These are phyloP conservation scores for Benincasa hispida DNA, from an alignment of 306 rosid species.

Conservation along the genomic window DNA sequence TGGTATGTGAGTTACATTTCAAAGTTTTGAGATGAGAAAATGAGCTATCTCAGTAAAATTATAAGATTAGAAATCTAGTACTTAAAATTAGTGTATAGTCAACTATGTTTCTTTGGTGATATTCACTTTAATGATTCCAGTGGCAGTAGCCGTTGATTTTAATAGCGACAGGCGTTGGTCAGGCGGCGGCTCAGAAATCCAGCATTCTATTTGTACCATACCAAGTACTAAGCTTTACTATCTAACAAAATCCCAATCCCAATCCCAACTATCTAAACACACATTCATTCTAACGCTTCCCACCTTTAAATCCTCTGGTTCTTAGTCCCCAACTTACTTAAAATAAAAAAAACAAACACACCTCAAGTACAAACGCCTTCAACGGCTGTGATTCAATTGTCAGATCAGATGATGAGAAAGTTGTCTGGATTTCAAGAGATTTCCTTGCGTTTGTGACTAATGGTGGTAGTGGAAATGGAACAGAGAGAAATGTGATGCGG, in stretches of 20 bases:
- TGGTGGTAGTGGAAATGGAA: not conserved
- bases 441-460: not conserved
- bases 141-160: not conserved
- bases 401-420: not conserved
- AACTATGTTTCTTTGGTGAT: not conserved
- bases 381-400: not conserved
- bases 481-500: not conserved
- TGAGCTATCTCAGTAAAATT: too few species aligned
- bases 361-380: not conserved
- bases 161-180: not conserved
- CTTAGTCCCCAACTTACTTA: not conserved
- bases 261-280: not conserved
- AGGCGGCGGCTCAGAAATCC: not conserved
- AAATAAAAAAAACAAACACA: too few species aligned
- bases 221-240: not conserved
- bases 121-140: not conserved
- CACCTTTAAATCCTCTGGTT: not conserved
- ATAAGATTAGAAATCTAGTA: not conserved
- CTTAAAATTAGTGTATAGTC: not conserved
- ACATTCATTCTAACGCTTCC: not conserved
- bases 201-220: not conserved
- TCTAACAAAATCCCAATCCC: not conserved
- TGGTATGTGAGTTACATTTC: not conserved
- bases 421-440: not conserved
- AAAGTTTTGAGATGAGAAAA: not conserved